Conservation (phyloP, 2,329 filamentous ascomycete species). For the Ilyonectria sp. region DNA sequence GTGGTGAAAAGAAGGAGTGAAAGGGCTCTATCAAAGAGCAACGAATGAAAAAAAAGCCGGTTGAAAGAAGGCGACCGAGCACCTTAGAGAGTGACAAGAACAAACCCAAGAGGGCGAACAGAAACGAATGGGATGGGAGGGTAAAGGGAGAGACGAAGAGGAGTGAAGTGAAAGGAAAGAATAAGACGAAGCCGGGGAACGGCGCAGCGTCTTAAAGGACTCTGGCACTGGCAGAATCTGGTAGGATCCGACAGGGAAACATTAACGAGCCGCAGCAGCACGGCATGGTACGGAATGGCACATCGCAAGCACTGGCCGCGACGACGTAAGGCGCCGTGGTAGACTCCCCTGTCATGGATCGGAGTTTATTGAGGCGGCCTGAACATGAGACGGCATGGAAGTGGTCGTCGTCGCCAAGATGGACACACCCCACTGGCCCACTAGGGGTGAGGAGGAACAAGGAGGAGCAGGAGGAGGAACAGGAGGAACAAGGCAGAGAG, state of each 20-base stretch:
- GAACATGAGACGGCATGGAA: conserved; percentile 48
- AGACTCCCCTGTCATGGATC: conserved; percentile 42
- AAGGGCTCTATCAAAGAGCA: conserved; percentile 49
- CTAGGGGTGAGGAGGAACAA: conserved; percentile 19
- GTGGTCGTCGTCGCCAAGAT: conserved; percentile 28
- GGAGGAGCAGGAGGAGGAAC: no score
- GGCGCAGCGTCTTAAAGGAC: conserved; percentile 34
- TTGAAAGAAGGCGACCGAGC: conserved; percentile 45
- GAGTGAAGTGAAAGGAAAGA: conserved; percentile 31
- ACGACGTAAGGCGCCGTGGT: conserved; percentile 31
- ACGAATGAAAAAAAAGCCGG: conserved; percentile 29
- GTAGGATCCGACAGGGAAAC: conserved; percentile 2
- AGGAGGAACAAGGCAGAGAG: conserved; percentile 5
- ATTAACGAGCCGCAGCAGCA: conserved; percentile 24
- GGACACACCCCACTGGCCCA: conserved; percentile 23
- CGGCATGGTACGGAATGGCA: conserved; percentile 14
- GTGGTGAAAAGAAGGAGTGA: conserved; percentile 43
- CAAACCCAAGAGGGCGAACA: conserved; percentile 42
- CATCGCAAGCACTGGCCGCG: conserved; percentile 32
- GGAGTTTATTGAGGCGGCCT: conserved; percentile 44
- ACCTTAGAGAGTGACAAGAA: conserved; percentile 50
- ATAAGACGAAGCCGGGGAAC: conserved; percentile 20
- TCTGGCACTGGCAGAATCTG: conserved; percentile 7
- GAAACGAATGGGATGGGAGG: conserved; percentile 41
- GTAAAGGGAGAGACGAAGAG: conserved; percentile 37